Percentiles rank a stretch among this genome's conserved stretches.
Evolutionary conservation across 2,329 filamentous ascomycete genomes (phyloP).

Genomic region (Epichloe baconii): DNA sequence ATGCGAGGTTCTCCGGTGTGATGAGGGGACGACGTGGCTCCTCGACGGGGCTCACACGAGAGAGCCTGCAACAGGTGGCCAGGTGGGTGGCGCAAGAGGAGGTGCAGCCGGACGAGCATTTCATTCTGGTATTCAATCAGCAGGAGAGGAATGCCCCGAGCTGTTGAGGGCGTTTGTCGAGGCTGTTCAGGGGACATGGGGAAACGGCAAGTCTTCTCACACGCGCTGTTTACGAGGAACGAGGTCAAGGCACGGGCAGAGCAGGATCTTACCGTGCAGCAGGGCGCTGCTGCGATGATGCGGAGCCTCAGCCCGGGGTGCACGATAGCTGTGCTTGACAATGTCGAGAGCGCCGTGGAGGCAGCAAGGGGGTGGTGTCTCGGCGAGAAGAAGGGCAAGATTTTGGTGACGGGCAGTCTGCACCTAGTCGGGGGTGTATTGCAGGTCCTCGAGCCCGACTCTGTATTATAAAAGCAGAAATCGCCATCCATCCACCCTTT

Average conservation of each 20-base stretch:
- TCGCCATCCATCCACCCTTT: too few species aligned
- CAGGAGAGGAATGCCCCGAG: constrained; percentile 64
- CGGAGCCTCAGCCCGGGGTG: constrained; percentile 34
- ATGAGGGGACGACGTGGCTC: constrained; percentile 52
- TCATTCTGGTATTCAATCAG: constrained; percentile 79
- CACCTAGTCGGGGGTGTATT: constrained; percentile 72
- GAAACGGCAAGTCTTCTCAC: constrained; percentile 41
- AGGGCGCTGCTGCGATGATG: constrained; percentile 50
- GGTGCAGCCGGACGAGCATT: constrained; percentile 17
- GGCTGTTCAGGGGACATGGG: constrained; percentile 32
- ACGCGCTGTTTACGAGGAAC: constrained; percentile 75
- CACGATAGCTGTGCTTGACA: constrained; percentile 42
- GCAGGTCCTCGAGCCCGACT: constrained; percentile 48
- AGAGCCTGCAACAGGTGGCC: constrained; percentile 65
- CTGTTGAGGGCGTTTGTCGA: constrained; percentile 51
- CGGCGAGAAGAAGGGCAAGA: constrained; percentile 25
- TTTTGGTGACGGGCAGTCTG: constrained; percentile 70
- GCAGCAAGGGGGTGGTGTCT: constrained; percentile 32
- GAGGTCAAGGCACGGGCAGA: constrained; percentile 19
- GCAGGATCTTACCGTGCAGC: constrained; percentile 47
- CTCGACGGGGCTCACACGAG: constrained; percentile 82
- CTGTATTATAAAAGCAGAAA: constrained; percentile 16
- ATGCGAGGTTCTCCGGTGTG: constrained; percentile 52
- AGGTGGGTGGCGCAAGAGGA: constrained; percentile 57
- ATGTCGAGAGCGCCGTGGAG: constrained; percentile 57